phyloP scores from a whole-genome alignment of 331 rosid genomes.

The Ulmus americana region DNA sequence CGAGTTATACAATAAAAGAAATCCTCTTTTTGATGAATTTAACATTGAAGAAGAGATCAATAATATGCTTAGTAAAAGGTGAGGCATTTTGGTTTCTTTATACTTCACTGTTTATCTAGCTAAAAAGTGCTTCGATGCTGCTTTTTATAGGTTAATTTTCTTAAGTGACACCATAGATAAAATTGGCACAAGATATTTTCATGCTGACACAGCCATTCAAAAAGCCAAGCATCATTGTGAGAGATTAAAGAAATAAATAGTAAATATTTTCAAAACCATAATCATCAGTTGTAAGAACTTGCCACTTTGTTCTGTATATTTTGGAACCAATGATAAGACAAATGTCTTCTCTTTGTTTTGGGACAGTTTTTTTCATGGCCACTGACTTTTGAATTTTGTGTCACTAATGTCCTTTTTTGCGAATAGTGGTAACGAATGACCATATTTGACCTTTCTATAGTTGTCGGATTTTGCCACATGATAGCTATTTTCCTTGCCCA shows the following conservation, averaged over 20 bases:
- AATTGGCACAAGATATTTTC: background rate
- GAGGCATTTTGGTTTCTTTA: slow-evolving; percentile 21
- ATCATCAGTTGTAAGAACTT: background rate
- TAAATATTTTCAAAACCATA: background rate
- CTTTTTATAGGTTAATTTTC: slow-evolving; percentile 4
- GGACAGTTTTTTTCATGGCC: too few relatives aligned
- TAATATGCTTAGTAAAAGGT: slow-evolving; percentile 85
- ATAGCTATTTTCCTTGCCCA: too few relatives aligned
- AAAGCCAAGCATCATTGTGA: background rate
- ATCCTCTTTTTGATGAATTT: slow-evolving; percentile 82
- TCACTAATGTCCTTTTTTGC: too few relatives aligned
- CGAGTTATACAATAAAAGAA: slow-evolving; percentile 57
- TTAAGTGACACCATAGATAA: slow-evolving; percentile 5
- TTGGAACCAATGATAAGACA: background rate
- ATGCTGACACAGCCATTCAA: background rate
- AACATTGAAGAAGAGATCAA: slow-evolving; percentile 87
- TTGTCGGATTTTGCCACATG: too few relatives aligned
- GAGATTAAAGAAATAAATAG: background rate
- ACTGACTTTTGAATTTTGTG: too few relatives aligned
- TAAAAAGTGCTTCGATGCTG: slow-evolving; percentile 3
- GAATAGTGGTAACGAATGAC: too few relatives aligned
- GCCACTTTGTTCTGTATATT: background rate
- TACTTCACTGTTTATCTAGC: slow-evolving; percentile 20
- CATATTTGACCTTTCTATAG: too few relatives aligned
- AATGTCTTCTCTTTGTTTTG: too few relatives aligned